A percentile compares a stretch with the other conserved stretches of the same genome.
Conservation (phyloP, 1,284 basidiomycete genomes). For the Leccinum subrobustum region DNA sequence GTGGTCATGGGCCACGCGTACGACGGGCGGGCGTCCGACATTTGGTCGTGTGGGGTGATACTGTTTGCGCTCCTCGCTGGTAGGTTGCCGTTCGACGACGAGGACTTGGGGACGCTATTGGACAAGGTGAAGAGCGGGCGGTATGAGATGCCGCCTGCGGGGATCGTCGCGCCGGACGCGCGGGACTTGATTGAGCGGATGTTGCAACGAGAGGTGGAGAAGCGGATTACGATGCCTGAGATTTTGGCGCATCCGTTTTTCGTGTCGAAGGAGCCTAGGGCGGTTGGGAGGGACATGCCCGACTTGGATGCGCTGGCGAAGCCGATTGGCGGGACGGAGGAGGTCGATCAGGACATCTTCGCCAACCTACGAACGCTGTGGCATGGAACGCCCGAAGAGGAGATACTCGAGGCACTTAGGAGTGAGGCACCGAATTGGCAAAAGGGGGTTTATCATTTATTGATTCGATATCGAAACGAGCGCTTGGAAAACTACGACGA, state of each 20-base stretch:
- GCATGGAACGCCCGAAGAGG: slow-evolving; percentile 72
- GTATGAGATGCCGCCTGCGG: slow-evolving; percentile 75
- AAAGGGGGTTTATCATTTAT: slow-evolving; percentile 88
- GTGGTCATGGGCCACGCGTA: slow-evolving; percentile 86
- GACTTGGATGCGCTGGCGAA: slow-evolving; percentile 66
- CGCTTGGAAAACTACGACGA: slow-evolving; percentile 69
- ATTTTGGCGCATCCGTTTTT: slow-evolving; percentile 93
- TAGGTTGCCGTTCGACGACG: slow-evolving; percentile 91
- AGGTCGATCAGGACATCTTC: slow-evolving; percentile 89
- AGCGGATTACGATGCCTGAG: slow-evolving; percentile 86
- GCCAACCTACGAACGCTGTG: slow-evolving; percentile 90
- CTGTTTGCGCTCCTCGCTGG: slow-evolving; percentile 92
- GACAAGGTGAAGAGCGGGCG: slow-evolving; percentile 83
- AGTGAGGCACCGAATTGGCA: slow-evolving; percentile 80
- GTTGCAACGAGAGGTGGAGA: slow-evolving; percentile 82
- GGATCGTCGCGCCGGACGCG: slow-evolving; percentile 69
- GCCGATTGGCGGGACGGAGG: slow-evolving; percentile 57
- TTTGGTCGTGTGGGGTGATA: slow-evolving; percentile 99
- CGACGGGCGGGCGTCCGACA: slow-evolving; percentile 87
- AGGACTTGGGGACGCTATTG: slow-evolving; percentile 73
- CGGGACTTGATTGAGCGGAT: slow-evolving; percentile 85
- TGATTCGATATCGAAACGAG: slow-evolving; percentile 75
- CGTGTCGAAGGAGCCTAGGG: slow-evolving; percentile 57
- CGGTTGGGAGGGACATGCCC: slow-evolving; percentile 54
- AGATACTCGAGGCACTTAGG: slow-evolving; percentile 68